These are phyloP conservation scores for Leccinum pachyderme DNA, from an alignment of 1,284 basidiomycete genomes.

Conservation along the genomic window DNA sequence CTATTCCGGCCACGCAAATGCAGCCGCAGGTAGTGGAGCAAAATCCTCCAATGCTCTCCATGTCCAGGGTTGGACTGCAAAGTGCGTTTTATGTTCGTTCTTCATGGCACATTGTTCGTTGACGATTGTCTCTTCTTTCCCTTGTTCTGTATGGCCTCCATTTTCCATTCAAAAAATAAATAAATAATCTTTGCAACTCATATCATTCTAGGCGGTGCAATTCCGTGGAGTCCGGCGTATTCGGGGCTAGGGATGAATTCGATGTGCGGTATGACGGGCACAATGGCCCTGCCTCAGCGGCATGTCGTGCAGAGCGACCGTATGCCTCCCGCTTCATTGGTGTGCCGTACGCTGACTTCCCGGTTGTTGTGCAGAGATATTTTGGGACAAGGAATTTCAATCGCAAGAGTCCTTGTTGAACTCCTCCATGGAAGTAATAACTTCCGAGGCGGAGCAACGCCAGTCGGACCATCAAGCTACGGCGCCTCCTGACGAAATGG, in stretches of 20 bases:
- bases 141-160: too few relatives aligned
- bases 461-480: conserved; percentile 21
- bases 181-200: background rate
- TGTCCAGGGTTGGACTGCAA: conserved; percentile 10
- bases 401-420: conserved; percentile 46
- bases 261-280: conserved; percentile 36
- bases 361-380: conserved; percentile 34
- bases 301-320: conserved; percentile 36
- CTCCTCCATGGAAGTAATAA: background rate
- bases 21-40: conserved; percentile 14
- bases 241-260: conserved; percentile 36
- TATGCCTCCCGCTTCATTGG: conserved; percentile 23
- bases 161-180: background rate
- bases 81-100: conserved; percentile 18
- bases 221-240: conserved; percentile 40
- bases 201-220: conserved; percentile 24
- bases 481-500: conserved; percentile 58
- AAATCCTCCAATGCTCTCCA: background rate
- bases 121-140: conserved; percentile 4
- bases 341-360: background rate
- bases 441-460: conserved; percentile 7
- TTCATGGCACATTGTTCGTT: conserved; percentile 2
- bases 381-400: conserved; percentile 65
- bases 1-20: background rate
- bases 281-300: conserved; percentile 33